These are phyloP conservation scores for Sporothrix brasiliensis DNA, from an alignment of 2,329 filamentous ascomycete species.

Conservation along the genomic window DNA sequence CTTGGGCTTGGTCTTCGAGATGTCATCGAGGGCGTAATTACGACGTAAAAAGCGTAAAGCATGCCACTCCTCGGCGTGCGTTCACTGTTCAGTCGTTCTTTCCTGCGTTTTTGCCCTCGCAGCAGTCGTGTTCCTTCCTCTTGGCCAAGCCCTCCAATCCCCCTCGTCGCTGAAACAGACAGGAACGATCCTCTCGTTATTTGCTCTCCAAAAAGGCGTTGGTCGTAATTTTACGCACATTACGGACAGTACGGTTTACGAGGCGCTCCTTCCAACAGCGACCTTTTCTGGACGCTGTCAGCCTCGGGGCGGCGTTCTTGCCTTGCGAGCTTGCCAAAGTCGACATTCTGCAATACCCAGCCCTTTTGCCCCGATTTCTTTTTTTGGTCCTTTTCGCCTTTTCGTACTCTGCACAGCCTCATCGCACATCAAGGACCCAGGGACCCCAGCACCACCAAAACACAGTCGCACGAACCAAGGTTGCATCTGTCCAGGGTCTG, in stretches of 20 bases:
- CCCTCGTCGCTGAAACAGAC: constrained; percentile 14
- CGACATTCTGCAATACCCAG: background rate
- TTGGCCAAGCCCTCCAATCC: background rate
- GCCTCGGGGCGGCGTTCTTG: constrained; percentile 4
- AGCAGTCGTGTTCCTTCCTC: constrained; percentile 18
- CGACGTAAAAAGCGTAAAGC: background rate
- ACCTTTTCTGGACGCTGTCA: constrained; percentile 3
- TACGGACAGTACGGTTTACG: constrained; percentile 15
- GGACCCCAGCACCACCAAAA: constrained; percentile 11
- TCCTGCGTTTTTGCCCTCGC: constrained; percentile 10
- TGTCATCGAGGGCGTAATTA: background rate
- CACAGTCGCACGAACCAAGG: constrained; percentile 16
- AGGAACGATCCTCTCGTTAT: constrained; percentile 10
- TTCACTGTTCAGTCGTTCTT: constrained; percentile 8
- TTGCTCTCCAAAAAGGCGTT: background rate
- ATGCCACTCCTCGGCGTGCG: background rate
- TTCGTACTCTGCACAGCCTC: constrained; percentile 14
- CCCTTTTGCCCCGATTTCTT: background rate
- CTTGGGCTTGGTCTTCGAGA: background rate
- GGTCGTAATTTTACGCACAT: background rate
- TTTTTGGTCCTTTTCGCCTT: constrained; percentile 16
- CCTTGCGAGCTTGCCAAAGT: background rate
- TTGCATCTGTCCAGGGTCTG: constrained; percentile 22
- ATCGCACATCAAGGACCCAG: background rate
- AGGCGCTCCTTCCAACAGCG: constrained; percentile 9